Percentiles rank a stretch among this genome's conserved stretches.
phyloP scores from a whole-genome alignment of 1,284 basidiomycete genomes.

The Trichosporon sp. region DNA sequence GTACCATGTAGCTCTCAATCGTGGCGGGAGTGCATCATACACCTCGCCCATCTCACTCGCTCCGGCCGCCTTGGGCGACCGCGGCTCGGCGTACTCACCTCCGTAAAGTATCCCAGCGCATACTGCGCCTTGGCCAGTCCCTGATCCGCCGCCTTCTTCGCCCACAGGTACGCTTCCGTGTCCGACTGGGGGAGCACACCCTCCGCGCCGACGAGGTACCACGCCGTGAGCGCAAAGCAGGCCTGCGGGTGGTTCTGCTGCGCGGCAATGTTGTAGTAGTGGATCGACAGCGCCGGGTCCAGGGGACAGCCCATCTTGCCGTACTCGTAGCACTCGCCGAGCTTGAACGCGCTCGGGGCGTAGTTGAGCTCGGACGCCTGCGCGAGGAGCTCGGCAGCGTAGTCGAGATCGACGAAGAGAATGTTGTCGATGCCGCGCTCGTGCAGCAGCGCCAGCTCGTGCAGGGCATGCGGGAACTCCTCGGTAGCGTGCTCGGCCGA shows the following conservation, averaged over 20 bases:
- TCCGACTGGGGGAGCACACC: conserved; percentile 96
- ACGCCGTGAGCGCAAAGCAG: conserved; percentile 95
- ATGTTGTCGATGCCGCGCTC: conserved; percentile 95
- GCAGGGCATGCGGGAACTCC: conserved; percentile 92
- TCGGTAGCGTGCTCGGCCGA: conserved; percentile 90
- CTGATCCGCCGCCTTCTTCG: conserved; percentile 81
- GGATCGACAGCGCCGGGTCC: conserved; percentile 92
- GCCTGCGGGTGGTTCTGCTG: conserved; percentile 96
- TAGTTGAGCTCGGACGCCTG: conserved; percentile 94
- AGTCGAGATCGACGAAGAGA: conserved; percentile 92
- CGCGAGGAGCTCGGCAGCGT: conserved; percentile 87
- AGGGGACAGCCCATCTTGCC: conserved; percentile 99
- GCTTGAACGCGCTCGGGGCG: conserved; percentile 87
- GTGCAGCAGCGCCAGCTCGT: conserved; percentile 90
- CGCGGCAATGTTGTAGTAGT: conserved; percentile 99
- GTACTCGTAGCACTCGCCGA: conserved; percentile 99
- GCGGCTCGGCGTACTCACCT: conserved; percentile 50
- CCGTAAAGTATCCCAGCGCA: conserved; percentile 93
- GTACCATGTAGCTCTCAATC: too few species aligned
- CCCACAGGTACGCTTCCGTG: conserved; percentile 94
- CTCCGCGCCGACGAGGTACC: conserved; percentile 97
- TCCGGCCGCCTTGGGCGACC: not conserved
- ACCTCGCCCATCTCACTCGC: too few species aligned
- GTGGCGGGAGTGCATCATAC: too few species aligned
- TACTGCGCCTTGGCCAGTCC: conserved; percentile 91